Conservation (phyloP, 805 yeast species). For the Cyberlindnera veronae region DNA sequence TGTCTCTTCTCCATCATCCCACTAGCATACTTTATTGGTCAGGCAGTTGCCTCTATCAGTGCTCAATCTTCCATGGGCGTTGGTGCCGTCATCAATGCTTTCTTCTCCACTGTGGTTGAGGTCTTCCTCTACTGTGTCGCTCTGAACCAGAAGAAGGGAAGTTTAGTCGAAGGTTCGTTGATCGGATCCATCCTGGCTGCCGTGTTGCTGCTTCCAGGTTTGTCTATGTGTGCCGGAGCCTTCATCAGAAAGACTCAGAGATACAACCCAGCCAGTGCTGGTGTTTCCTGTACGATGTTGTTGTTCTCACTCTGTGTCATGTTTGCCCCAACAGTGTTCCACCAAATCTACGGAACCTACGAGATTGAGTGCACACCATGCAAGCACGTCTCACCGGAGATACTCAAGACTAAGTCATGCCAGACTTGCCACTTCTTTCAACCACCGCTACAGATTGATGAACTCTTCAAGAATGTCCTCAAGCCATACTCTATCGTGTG, state of each 20-base stretch:
- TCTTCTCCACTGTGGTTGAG: conserved; percentile 94
- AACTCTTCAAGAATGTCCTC: conserved; percentile 61
- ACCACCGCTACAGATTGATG: conserved; percentile 68
- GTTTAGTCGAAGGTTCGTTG: conserved; percentile 91
- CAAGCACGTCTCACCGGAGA: conserved; percentile 3
- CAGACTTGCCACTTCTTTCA: conserved; percentile 73
- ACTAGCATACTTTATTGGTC: conserved; percentile 94
- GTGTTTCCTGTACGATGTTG: conserved; percentile 94
- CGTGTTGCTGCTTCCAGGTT: conserved; percentile 84
- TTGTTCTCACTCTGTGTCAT: conserved; percentile 86
- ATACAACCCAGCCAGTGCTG: conserved; percentile 94
- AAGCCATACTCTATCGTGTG: conserved; percentile 81
- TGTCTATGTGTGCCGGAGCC: conserved; percentile 98
- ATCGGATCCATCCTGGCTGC: conserved; percentile 94
- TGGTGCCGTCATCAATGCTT: conserved; percentile 97
- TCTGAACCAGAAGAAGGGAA: conserved; percentile 76
- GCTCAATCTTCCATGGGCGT: conserved; percentile 99
- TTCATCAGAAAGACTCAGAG: conserved; percentile 87
- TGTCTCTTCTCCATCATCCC: conserved; percentile 87
- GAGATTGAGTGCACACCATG: conserved; percentile 70
- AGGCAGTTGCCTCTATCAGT: conserved; percentile 98
- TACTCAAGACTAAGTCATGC: conserved; percentile 35
- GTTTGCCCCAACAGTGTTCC: conserved; percentile 88
- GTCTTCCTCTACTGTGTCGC: conserved; percentile 92
- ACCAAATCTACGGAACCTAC: conserved; percentile 86